Evolutionary conservation across 1,139 yeast species (phyloP).

Genomic region (Blastobotrys proliferans): DNA sequence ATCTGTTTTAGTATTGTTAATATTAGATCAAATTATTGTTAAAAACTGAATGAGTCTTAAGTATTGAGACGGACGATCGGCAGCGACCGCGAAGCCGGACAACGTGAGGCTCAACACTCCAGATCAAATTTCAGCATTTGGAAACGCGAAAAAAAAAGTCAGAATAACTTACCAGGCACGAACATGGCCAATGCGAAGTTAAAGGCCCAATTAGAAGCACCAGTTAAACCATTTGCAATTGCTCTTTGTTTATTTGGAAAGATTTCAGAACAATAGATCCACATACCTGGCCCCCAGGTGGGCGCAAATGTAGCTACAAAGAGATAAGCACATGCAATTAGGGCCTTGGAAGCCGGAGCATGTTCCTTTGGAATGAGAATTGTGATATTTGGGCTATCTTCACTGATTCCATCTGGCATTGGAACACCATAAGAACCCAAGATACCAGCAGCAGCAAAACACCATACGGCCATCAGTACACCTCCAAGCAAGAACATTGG

Average conservation of each 20-base stretch:
- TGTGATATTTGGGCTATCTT: slow-evolving; percentile 45
- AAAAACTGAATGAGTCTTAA: slow-evolving; percentile 32
- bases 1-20: slow-evolving; percentile 30
- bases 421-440: slow-evolving; percentile 40
- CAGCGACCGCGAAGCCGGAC: not conserved
- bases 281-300: slow-evolving; percentile 62
- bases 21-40: slow-evolving; percentile 54
- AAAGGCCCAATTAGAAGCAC: slow-evolving; percentile 61
- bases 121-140: not conserved
- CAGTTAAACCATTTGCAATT: slow-evolving; percentile 49
- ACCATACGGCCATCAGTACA: slow-evolving; percentile 43
- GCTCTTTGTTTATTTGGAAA: slow-evolving; percentile 60
- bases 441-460: slow-evolving; percentile 43
- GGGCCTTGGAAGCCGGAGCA: slow-evolving; percentile 42
- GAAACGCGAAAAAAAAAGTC: not conserved
- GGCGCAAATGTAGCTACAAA: slow-evolving; percentile 64
- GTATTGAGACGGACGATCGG: not conserved
- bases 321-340: slow-evolving; percentile 60
- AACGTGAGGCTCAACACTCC: not conserved
- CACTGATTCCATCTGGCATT: slow-evolving; percentile 36
- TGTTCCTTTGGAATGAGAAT: slow-evolving; percentile 43
- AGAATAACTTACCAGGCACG: too few species aligned
- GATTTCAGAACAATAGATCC: slow-evolving; percentile 55
- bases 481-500: slow-evolving; percentile 40
- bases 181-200: slow-evolving; percentile 53